phyloP scores from a whole-genome alignment of 768 basidiomycete species.

The Paxillus ammoniavirescens region DNA sequence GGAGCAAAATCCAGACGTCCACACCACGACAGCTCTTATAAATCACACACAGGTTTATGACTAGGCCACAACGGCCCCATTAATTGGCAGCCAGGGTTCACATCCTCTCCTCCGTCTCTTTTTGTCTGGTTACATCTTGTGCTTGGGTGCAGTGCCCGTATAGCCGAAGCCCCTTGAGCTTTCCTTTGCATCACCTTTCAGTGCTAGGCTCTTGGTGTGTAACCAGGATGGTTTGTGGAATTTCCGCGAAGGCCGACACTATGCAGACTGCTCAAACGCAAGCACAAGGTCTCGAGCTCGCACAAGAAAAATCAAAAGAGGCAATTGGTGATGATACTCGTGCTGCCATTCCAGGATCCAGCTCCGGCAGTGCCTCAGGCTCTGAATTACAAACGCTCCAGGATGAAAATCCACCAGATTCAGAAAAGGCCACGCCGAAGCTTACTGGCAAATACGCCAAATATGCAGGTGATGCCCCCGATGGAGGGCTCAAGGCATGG shows the following conservation, averaged over 20 bases:
- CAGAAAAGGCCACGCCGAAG: constrained; percentile 5
- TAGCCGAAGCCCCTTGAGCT: neutral
- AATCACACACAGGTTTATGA: neutral
- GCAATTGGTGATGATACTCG: no score
- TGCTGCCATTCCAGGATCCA: neutral
- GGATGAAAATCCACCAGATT: constrained; percentile 1
- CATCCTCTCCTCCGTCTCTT: neutral
- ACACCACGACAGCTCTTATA: neutral
- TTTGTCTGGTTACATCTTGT: neutral
- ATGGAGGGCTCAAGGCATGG: no score
- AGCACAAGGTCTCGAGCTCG: neutral
- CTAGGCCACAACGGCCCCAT: neutral
- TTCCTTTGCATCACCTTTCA: neutral
- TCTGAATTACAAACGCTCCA: constrained; percentile 12
- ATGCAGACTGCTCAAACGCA: constrained; percentile 5
- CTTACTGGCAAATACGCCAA: constrained; percentile 9
- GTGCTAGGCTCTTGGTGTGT: neutral
- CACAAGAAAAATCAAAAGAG: neutral
- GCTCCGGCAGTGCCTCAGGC: neutral
- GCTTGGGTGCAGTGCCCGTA: neutral
- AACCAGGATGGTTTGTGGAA: no score
- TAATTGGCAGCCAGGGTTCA: neutral
- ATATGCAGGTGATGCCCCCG: no score
- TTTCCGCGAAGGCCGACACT: neutral
- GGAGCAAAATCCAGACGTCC: neutral